Percentiles rank a stretch among this genome's conserved stretches.
phyloP scores from a whole-genome alignment of 306 rosid species.

The Fragaria iinumae region DNA sequence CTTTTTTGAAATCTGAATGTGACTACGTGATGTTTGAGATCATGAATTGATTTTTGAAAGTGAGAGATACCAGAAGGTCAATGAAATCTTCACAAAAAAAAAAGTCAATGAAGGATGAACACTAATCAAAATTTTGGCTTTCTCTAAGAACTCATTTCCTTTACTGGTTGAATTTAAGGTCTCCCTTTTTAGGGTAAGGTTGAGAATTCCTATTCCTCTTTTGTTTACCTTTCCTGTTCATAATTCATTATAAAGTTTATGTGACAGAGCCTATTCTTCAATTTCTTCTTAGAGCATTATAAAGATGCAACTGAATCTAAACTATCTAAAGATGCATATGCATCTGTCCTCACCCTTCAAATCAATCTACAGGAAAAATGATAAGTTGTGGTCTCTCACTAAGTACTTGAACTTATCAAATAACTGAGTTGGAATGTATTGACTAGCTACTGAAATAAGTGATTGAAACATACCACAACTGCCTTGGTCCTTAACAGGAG shows the following conservation, averaged over 20 bases:
- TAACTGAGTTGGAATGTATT: neutral
- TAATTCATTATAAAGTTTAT: neutral
- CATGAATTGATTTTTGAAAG: neutral
- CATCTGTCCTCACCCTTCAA: neutral
- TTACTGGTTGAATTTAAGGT: neutral
- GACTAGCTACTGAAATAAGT: neutral
- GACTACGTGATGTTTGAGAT: neutral
- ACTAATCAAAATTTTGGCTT: neutral
- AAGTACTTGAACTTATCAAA: neutral
- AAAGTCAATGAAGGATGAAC: neutral
- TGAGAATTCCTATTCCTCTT: neutral
- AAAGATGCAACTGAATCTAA: neutral
- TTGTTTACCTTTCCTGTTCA: neutral
- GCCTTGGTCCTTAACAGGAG: slow-evolving; percentile 64
- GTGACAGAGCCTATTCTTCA: neutral
- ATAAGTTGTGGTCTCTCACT: neutral
- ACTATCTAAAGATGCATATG: neutral
- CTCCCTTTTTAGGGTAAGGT: too few species aligned
- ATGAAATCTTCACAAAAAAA: neutral
- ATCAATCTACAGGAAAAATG: neutral
- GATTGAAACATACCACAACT: slow-evolving; percentile 50
- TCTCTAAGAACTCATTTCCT: neutral
- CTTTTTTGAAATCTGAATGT: neutral
- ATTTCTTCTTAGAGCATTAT: neutral
- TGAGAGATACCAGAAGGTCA: slow-evolving; percentile 3